Evolutionary conservation across 371 early-diverging fungal genomes (phyloP).

Genomic region (Sanchytrium tribonematis): DNA sequence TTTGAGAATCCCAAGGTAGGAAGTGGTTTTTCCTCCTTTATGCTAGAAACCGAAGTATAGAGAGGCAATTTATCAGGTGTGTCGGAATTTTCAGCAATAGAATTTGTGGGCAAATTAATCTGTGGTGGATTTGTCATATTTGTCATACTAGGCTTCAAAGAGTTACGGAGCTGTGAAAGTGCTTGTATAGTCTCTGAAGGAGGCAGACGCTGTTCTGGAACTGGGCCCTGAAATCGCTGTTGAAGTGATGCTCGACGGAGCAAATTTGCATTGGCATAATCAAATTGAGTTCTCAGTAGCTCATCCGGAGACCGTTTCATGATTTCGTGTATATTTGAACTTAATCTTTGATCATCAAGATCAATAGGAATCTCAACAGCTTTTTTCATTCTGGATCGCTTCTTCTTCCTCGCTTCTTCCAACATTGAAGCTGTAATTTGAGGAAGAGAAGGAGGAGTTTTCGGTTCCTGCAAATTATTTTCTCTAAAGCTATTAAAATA

Average conservation of each 20-base stretch:
- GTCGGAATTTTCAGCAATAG: background rate
- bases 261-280: background rate
- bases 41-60: background rate
- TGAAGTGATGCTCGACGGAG: background rate
- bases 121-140: background rate
- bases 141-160: background rate
- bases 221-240: background rate
- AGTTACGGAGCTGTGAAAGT: too few relatives aligned
- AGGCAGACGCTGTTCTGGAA: too few relatives aligned
- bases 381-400: background rate
- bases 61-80: too few relatives aligned
- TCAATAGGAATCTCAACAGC: background rate
- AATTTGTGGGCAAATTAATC: too few relatives aligned
- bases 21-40: background rate
- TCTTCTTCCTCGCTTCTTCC: background rate
- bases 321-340: background rate
- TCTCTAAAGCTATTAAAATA: too few relatives aligned
- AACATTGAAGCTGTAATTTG: too few relatives aligned
- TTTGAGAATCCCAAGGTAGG: background rate
- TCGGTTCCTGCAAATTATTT: background rate
- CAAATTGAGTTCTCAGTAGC: background rate
- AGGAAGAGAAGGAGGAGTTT: too few relatives aligned
- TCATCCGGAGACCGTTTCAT: background rate
- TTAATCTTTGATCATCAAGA: background rate
- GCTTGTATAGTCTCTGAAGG: too few relatives aligned